These are phyloP conservation scores for Fistulinella prunicolor DNA, from an alignment of 768 basidiomycete species.

Conservation along the genomic window DNA sequence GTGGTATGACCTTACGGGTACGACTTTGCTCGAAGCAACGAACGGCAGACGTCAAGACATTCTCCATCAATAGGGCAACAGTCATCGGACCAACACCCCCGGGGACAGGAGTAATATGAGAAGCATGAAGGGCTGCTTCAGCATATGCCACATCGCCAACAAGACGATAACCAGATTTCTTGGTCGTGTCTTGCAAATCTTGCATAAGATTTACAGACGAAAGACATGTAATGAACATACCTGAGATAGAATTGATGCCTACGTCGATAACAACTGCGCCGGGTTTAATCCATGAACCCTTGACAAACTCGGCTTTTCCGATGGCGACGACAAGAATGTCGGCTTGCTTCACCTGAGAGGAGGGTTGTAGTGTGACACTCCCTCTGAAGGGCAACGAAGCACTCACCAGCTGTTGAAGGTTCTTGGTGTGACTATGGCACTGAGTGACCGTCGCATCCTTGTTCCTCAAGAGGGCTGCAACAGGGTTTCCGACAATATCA, in stretches of 20 bases:
- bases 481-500: slow-evolving; percentile 97
- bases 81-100: slow-evolving; percentile 99
- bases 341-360: slow-evolving; percentile 67
- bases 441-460: slow-evolving; percentile 96
- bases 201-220: neutral
- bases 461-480: slow-evolving; percentile 84
- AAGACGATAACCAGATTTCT: slow-evolving; percentile 92
- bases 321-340: slow-evolving; percentile 98
- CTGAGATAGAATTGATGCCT: slow-evolving; percentile 94
- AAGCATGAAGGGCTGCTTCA: slow-evolving; percentile 73
- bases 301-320: slow-evolving; percentile 85
- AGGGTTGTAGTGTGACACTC: slow-evolving; percentile 1
- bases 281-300: slow-evolving; percentile 93
- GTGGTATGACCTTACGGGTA: slow-evolving; percentile 67
- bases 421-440: slow-evolving; percentile 89
- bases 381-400: slow-evolving; percentile 4
- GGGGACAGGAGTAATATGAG: slow-evolving; percentile 94
- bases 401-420: slow-evolving; percentile 75
- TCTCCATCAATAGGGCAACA: slow-evolving; percentile 96
- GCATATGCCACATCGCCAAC: slow-evolving; percentile 94
- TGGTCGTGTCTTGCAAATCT: slow-evolving; percentile 61
- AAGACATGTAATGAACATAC: slow-evolving; percentile 37
- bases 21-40: slow-evolving; percentile 72
- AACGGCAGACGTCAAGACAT: slow-evolving; percentile 83
- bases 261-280: slow-evolving; percentile 97